Percentiles rank a stretch among this genome's conserved stretches.
Conservation (phyloP, 495 filamentous ascomycete species). For the Hypoxylon fuscum region DNA sequence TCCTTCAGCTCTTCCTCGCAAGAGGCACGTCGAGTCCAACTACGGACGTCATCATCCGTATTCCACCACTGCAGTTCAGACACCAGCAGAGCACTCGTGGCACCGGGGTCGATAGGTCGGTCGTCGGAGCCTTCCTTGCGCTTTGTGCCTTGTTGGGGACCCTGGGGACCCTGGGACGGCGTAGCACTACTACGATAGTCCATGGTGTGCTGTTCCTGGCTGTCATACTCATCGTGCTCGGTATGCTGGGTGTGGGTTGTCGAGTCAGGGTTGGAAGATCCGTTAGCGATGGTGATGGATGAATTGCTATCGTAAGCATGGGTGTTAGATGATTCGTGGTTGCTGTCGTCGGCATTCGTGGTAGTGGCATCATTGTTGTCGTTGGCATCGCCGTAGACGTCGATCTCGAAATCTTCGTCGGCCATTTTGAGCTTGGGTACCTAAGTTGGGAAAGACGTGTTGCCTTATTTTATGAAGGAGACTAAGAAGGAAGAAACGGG, state of each 20-base stretch:
- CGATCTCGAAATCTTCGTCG: slow-evolving; percentile 97
- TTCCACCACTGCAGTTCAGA: slow-evolving; percentile 96
- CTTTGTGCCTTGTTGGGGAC: slow-evolving; percentile 75
- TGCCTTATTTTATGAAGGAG: slow-evolving; percentile 42
- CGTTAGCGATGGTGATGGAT: slow-evolving; percentile 49
- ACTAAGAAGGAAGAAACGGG: slow-evolving; percentile 28
- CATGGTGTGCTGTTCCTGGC: slow-evolving; percentile 44
- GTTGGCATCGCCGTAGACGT: slow-evolving; percentile 90
- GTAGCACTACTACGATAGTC: slow-evolving; percentile 53
- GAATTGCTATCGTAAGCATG: slow-evolving; percentile 49
- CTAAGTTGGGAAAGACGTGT: slow-evolving; percentile 39
- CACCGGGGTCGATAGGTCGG: slow-evolving; percentile 79
- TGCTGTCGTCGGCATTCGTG: slow-evolving; percentile 55
- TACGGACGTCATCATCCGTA: slow-evolving; percentile 92
- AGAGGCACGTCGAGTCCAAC: slow-evolving; percentile 78
- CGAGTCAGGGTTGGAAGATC: slow-evolving; percentile 46
- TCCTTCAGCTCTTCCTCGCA: slow-evolving; percentile 89
- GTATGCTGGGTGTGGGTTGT: slow-evolving; percentile 37
- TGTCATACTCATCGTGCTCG: slow-evolving; percentile 50
- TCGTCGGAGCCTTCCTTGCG: slow-evolving; percentile 80
- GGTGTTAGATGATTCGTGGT: slow-evolving; percentile 54
- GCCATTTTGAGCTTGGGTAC: slow-evolving; percentile 67
- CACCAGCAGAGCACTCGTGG: slow-evolving; percentile 82
- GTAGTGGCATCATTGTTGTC: slow-evolving; percentile 50
- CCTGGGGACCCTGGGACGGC: slow-evolving; percentile 49